Percentiles rank a stretch among this genome's conserved stretches.
Evolutionary conservation across 176 grass and related monocot genomes (phyloP).

Genomic region (Panicum miliaceum): DNA sequence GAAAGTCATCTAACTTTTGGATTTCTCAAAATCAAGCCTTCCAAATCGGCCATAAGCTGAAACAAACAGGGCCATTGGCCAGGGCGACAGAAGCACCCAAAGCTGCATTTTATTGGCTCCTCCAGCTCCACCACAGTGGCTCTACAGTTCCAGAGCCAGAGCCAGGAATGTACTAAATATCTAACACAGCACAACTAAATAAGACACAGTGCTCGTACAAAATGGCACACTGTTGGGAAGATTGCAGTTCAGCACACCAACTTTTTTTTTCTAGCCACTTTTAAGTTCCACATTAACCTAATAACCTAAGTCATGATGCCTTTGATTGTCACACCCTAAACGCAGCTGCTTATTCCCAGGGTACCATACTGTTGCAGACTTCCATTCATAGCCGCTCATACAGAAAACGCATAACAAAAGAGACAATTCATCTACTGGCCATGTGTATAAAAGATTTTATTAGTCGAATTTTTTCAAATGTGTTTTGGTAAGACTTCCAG

Average conservation of each 20-base stretch:
- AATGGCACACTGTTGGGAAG: not conserved
- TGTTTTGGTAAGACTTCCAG: not conserved
- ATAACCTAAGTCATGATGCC: not conserved
- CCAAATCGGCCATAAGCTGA: too few species aligned
- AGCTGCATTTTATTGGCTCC: too few species aligned
- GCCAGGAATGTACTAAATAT: too few species aligned
- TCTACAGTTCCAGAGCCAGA: too few species aligned
- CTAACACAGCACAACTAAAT: not conserved
- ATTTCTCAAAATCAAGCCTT: too few species aligned
- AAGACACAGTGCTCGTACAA: not conserved
- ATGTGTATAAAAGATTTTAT: not conserved
- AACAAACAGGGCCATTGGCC: too few species aligned
- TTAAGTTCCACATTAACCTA: not conserved
- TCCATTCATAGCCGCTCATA: not conserved
- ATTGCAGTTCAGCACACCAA: not conserved
- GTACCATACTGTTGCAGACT: not conserved
- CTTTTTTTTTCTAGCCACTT: not conserved
- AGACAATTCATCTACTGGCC: not conserved
- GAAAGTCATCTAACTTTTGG: too few species aligned
- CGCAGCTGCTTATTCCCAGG: not conserved
- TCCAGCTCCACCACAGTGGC: too few species aligned
- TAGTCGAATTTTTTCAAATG: not conserved
- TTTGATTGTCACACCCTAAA: not conserved
- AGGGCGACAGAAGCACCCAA: too few species aligned
- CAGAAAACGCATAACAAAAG: constrained; percentile 28